phyloP scores from a whole-genome alignment of 2,329 filamentous ascomycete species.

The Plenodomus biglobosus region DNA sequence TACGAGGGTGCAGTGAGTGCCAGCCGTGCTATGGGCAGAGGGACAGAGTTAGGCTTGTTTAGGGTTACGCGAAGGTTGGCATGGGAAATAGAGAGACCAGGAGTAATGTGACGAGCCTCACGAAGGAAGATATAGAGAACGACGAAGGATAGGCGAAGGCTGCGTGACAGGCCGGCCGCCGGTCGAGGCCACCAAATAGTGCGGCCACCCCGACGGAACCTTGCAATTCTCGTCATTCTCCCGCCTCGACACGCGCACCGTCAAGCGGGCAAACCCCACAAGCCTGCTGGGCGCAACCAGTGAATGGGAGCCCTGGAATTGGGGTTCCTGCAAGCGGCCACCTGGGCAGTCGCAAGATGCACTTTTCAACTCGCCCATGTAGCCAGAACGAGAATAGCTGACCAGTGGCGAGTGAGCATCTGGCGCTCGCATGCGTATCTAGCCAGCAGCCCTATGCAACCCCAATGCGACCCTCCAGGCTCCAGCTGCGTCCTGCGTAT shows the following conservation, averaged over 20 bases:
- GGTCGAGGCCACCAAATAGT: constrained; percentile 10
- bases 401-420: constrained; percentile 26
- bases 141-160: not conserved
- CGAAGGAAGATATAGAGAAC: constrained; percentile 4
- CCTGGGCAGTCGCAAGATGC: constrained; percentile 5
- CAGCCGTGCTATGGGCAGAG: not conserved
- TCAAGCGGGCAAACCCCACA: constrained; percentile 6
- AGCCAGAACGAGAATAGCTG: constrained; percentile 15
- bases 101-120: not conserved
- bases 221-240: not conserved
- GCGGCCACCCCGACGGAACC: not conserved
- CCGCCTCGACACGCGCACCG: constrained; percentile 4
- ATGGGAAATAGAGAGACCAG: not conserved
- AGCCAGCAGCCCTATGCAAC: constrained; percentile 12
- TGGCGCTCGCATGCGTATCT: constrained; percentile 22
- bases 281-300: constrained; percentile 2
- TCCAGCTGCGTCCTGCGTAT: constrained; percentile 6
- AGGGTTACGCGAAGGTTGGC: not conserved
- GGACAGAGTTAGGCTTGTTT: not conserved
- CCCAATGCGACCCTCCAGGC: constrained; percentile 4
- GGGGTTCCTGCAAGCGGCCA: not conserved
- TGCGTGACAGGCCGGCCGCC: constrained; percentile 7
- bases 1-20: constrained; percentile 1
- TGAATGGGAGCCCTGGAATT: not conserved
- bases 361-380: not conserved